These are phyloP conservation scores for Yarrowia sp. DNA, from an alignment of 805 yeast species.

Conservation along the genomic window DNA sequence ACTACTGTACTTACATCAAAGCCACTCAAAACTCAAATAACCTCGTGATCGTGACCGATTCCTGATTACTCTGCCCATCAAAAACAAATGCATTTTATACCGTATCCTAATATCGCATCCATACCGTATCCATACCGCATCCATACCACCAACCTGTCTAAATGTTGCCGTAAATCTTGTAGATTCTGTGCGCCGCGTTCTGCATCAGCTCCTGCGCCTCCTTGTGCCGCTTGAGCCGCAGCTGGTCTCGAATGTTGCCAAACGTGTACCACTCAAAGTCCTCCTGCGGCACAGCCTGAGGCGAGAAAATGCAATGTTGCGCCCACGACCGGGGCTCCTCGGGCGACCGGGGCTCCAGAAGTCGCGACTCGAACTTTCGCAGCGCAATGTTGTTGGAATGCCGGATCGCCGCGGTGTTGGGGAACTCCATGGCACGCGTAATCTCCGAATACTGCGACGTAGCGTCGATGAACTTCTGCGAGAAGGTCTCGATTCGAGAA, in stretches of 20 bases:
- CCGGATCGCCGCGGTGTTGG: constrained; percentile 4
- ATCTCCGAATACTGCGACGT: not conserved
- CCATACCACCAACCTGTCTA: not conserved
- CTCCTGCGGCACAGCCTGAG: constrained; percentile 32
- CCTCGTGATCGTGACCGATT: not conserved
- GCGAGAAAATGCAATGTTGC: constrained; percentile 11
- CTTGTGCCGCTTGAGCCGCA: not conserved
- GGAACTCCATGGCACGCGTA: constrained; percentile 15
- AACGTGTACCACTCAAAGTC: constrained; percentile 60
- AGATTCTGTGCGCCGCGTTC: constrained; percentile 2
- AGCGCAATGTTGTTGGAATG: not conserved
- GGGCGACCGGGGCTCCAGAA: not conserved
- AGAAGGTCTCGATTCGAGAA: not conserved
- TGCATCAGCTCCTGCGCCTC: constrained; percentile 15
- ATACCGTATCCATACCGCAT: no score
- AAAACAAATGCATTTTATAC: constrained; percentile 2
- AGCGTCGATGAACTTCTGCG: not conserved
- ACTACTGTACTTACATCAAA: no score
- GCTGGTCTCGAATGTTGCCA: constrained; percentile 72
- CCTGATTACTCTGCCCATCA: not conserved
- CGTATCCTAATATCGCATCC: no score
- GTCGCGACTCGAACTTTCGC: constrained; percentile 28
- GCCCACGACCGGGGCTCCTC: constrained; percentile 17
- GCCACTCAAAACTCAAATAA: not conserved
- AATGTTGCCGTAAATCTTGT: constrained; percentile 22